Conservation (phyloP, 2,329 filamentous ascomycete genomes). For the Sclerotinia spermophila region DNA sequence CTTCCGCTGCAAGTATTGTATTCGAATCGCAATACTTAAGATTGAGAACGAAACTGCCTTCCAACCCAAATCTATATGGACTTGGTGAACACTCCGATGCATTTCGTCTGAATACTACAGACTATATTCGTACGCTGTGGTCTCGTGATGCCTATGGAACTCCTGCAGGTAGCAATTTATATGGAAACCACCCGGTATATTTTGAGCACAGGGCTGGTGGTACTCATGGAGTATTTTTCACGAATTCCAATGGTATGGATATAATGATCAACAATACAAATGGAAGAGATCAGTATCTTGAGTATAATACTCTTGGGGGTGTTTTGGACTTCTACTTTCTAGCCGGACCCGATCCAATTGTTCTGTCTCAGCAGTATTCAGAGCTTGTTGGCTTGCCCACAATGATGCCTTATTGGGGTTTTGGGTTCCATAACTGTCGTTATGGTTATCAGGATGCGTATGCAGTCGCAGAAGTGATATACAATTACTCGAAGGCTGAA, state of each 20-base stretch:
- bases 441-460: constrained; percentile 62
- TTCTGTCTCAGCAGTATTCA: constrained; percentile 57
- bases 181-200: constrained; percentile 62
- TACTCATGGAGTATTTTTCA: constrained; percentile 63
- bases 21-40: constrained; percentile 63
- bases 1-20: constrained; percentile 52
- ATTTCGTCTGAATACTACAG: constrained; percentile 53
- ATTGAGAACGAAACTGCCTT: constrained; percentile 57
- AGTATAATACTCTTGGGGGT: constrained; percentile 77
- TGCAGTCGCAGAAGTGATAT: constrained; percentile 62
- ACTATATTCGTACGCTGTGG: constrained; percentile 61
- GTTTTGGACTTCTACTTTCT: constrained; percentile 70
- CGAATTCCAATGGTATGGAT: constrained; percentile 75
- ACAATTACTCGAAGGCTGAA: constrained; percentile 60
- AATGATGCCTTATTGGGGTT: constrained; percentile 62
- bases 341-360: constrained; percentile 54
- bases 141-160: constrained; percentile 56
- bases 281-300: constrained; percentile 58
- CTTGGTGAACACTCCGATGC: constrained; percentile 62
- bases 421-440: constrained; percentile 61
- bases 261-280: constrained; percentile 65
- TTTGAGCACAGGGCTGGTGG: constrained; percentile 56
- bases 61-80: constrained; percentile 59
- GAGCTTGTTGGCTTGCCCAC: constrained; percentile 53
- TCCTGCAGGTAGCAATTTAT: constrained; percentile 55